These are phyloP conservation scores for Piromyces finnis DNA, from an alignment of 192 early-diverging fungal genomes.

Conservation along the genomic window DNA sequence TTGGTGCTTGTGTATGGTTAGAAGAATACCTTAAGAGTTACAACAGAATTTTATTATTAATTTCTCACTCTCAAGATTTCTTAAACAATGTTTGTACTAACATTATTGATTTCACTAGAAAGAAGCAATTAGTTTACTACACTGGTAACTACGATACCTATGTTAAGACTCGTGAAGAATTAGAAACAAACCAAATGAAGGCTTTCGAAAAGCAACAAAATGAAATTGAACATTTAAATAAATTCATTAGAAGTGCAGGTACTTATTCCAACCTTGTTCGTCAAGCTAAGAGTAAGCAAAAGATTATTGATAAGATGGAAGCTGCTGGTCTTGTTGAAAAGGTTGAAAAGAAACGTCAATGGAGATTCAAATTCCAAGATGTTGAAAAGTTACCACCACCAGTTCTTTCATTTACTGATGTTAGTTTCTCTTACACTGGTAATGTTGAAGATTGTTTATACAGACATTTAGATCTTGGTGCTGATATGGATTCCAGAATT, in stretches of 20 bases:
- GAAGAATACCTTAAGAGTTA: constrained; percentile 63
- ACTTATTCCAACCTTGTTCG: constrained; percentile 97
- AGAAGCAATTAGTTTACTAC: constrained; percentile 77
- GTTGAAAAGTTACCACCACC: constrained; percentile 83
- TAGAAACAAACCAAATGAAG: constrained; percentile 98
- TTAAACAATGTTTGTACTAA: constrained; percentile 88
- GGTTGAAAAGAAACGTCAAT: constrained; percentile 52
- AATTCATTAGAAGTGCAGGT: constrained; percentile 97
- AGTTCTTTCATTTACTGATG: constrained; percentile 79
- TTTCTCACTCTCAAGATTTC: constrained; percentile 94
- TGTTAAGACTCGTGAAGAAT: constrained; percentile 83
- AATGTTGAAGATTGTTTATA: constrained; percentile 68
- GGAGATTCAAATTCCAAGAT: constrained; percentile 79
- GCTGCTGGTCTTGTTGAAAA: constrained; percentile 94
- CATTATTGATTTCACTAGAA: constrained; percentile 81
- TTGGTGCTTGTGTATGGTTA: constrained; percentile 75
- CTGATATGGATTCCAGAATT: constrained; percentile 96
- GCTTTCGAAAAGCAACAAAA: constrained; percentile 97
- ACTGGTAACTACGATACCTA: constrained; percentile 95
- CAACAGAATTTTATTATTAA: constrained; percentile 68
- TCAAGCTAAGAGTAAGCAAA: constrained; percentile 97
- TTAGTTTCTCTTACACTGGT: constrained; percentile 83
- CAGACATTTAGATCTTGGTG: constrained; percentile 73
- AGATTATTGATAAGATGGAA: constrained; percentile 99
- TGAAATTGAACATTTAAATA: constrained; percentile 97